phyloP scores from a whole-genome alignment of 179 eudicot genomes.

The Corrigiola litoralis region DNA sequence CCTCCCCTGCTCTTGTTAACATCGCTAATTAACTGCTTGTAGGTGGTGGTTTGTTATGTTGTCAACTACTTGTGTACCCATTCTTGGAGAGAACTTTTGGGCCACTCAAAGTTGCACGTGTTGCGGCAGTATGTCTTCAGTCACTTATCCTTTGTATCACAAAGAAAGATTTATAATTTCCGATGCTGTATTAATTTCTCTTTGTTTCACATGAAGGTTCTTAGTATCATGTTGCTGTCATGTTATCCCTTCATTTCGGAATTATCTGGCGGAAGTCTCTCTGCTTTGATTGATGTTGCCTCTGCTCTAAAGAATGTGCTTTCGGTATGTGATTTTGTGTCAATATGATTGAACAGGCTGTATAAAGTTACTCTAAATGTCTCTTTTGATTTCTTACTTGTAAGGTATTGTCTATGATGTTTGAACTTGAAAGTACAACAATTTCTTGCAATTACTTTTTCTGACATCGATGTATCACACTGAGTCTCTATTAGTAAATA shows the following conservation, averaged over 20 bases:
- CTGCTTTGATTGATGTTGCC: constrained; percentile 43
- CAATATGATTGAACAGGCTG: neutral
- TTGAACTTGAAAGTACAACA: too few species aligned
- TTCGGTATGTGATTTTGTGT: constrained; percentile 44
- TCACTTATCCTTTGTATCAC: neutral
- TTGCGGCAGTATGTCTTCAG: constrained; percentile 46
- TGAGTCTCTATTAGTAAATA: too few species aligned
- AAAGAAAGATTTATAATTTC: neutral
- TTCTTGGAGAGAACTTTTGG: constrained; percentile 46
- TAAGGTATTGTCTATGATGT: too few species aligned
- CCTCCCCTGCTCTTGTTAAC: too few species aligned
- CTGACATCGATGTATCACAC: too few species aligned
- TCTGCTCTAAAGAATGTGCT: constrained; percentile 59
- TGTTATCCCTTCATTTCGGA: constrained; percentile 55
- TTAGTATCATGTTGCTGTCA: constrained; percentile 51
- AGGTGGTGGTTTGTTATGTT: constrained; percentile 54
- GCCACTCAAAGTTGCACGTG: constrained; percentile 48
- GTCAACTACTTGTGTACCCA: constrained; percentile 56
- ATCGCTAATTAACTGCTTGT: constrained; percentile 15
- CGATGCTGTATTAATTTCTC: neutral
- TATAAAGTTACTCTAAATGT: too few species aligned
- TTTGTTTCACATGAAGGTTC: constrained; percentile 36
- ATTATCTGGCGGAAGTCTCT: constrained; percentile 48
- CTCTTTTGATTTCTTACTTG: too few species aligned
- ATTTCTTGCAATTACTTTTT: too few species aligned